Conservation (phyloP, 352 stramenopile species). For the Globisporangium polare region DNA sequence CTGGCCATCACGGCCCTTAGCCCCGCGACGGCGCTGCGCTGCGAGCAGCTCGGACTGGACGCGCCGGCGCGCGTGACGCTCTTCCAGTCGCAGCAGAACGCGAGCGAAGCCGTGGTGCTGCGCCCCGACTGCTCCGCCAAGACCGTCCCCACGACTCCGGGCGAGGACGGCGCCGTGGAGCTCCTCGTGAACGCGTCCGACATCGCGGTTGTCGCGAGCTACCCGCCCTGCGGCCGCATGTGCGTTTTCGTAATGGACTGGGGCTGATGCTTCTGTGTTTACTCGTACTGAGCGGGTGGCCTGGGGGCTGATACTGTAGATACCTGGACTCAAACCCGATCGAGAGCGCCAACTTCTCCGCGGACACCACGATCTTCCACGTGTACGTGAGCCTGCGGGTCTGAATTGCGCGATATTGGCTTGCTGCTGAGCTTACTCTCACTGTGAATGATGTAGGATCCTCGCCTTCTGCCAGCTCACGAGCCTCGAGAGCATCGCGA, state of each 20-base stretch:
- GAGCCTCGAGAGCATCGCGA: neutral
- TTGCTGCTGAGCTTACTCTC: too few relatives aligned
- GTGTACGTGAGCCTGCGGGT: slow-evolving; percentile 4
- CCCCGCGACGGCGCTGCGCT: neutral
- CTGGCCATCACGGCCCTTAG: neutral
- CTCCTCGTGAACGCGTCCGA: slow-evolving; percentile 8
- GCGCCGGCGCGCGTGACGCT: slow-evolving; percentile 17
- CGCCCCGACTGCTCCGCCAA: slow-evolving; percentile 16
- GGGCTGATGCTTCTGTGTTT: neutral
- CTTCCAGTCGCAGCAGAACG: slow-evolving; percentile 18
- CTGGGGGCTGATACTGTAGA: neutral
- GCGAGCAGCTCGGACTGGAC: slow-evolving; percentile 1
- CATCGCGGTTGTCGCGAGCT: slow-evolving; percentile 14
- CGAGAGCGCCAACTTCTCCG: neutral
- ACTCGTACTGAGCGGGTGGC: neutral
- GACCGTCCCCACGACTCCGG: neutral
- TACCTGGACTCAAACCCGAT: slow-evolving; percentile 18
- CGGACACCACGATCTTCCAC: neutral
- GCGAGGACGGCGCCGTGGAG: slow-evolving; percentile 7
- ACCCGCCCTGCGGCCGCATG: slow-evolving; percentile 9
- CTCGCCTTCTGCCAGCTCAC: slow-evolving; percentile 1
- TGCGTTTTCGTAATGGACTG: neutral
- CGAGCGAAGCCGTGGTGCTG: slow-evolving; percentile 19
- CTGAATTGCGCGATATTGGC: too few relatives aligned
- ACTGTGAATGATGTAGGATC: too few relatives aligned